A percentile compares a stretch with the other conserved stretches of the same genome.
Evolutionary conservation across 2,329 filamentous ascomycete species (phyloP).

Genomic region (Mollisiaceae sp.): DNA sequence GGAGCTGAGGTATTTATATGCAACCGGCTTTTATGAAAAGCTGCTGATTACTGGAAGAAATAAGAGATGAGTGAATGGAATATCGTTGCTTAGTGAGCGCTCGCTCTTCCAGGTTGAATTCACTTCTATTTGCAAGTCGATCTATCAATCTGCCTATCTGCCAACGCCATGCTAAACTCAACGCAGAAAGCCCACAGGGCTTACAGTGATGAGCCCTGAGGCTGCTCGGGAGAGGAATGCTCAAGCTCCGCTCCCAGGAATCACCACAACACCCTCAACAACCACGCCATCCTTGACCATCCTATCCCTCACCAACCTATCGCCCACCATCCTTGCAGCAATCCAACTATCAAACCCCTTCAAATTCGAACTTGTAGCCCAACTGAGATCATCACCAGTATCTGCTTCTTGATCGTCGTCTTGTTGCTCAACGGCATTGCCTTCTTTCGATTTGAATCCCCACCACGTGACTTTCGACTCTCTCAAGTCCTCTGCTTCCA

Average conservation of each 20-base stretch:
- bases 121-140: not conserved
- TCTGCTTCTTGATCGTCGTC: not conserved
- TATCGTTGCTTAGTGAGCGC: no score
- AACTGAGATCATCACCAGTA: not conserved
- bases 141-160: not conserved
- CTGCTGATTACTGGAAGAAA: no score
- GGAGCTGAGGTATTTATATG: no score
- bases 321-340: slow-evolving; percentile 35
- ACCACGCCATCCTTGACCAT: slow-evolving; percentile 35
- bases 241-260: not conserved
- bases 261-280: slow-evolving; percentile 16
- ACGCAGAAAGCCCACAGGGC: not conserved
- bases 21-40: no score
- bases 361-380: not conserved
- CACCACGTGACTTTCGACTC: slow-evolving; percentile 36
- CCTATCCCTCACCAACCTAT: slow-evolving; percentile 32
- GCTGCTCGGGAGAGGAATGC: not conserved
- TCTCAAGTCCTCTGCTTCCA: slow-evolving; percentile 25
- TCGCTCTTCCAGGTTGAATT: not conserved
- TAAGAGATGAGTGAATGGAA: no score
- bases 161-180: not conserved
- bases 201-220: not conserved
- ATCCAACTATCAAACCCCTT: slow-evolving; percentile 32
- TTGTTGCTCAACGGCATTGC: not conserved
- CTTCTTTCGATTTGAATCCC: slow-evolving; percentile 21